Percentiles rank a stretch among this genome's conserved stretches.
Evolutionary conservation across 2,329 filamentous ascomycete species (phyloP).

Genomic region (Delphinella strobiligena): DNA sequence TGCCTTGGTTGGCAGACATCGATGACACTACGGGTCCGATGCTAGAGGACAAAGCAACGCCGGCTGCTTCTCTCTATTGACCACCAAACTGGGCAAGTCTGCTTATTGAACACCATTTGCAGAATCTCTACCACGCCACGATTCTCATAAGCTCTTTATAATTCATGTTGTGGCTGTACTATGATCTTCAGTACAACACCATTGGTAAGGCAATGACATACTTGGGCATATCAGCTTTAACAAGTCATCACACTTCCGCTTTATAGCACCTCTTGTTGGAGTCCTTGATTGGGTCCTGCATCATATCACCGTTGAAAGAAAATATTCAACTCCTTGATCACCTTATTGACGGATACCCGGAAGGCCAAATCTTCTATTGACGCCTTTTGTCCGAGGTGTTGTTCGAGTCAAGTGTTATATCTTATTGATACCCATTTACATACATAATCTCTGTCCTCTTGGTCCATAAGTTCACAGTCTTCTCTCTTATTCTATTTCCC

Average conservation of each 20-base stretch:
- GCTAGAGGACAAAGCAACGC: neutral
- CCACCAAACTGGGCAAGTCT: conserved; percentile 8
- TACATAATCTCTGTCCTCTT: conserved; percentile 5
- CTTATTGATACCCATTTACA: conserved; percentile 11
- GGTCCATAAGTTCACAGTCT: conserved; percentile 6
- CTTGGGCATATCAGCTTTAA: conserved; percentile 1
- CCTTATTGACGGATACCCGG: conserved; percentile 1
- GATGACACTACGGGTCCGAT: neutral
- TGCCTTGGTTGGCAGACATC: neutral
- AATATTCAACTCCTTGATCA: conserved; percentile 2
- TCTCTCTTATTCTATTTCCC: conserved; percentile 12
- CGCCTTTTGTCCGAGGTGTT: neutral
- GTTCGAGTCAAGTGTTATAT: conserved; percentile 2
- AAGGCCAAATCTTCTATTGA: conserved; percentile 2
- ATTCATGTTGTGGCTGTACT: neutral
- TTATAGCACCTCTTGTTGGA: neutral
- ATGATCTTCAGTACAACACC: too few relatives aligned
- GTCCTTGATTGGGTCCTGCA: conserved; percentile 2
- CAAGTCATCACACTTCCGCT: conserved; percentile 1
- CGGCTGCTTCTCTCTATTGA: conserved; percentile 12
- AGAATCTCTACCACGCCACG: conserved; percentile 4
- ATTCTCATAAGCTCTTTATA: neutral
- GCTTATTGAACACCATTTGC: conserved; percentile 12
- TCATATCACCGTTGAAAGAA: neutral
- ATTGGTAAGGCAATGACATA: conserved; percentile 3